Conservation (phyloP, 179 eudicot species). For the Heliamphora pulchella region DNA sequence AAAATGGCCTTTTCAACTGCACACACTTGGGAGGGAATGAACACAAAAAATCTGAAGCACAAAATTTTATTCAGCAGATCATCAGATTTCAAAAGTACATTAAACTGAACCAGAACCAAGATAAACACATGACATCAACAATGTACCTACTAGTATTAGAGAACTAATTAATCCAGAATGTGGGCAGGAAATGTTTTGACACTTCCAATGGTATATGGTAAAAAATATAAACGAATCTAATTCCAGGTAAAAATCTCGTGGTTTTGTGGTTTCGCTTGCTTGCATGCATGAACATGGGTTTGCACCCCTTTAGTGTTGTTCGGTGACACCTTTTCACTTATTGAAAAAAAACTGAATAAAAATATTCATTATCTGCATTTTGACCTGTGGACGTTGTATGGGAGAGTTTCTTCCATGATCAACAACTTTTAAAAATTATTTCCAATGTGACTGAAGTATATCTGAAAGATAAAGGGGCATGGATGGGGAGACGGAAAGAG, state of each 20-base stretch:
- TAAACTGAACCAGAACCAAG: background rate
- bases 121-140: background rate
- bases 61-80: slow-evolving; percentile 3
- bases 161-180: background rate
- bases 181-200: background rate
- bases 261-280: background rate
- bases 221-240: background rate
- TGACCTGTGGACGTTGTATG: background rate
- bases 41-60: slow-evolving; percentile 50
- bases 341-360: background rate
- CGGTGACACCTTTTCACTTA: background rate
- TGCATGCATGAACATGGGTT: background rate
- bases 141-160: background rate
- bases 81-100: background rate
- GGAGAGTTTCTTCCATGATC: background rate
- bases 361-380: background rate
- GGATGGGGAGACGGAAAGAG: background rate
- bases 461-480: background rate
- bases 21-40: slow-evolving; percentile 84
- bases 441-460: background rate
- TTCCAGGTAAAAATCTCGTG: background rate
- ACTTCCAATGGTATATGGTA: background rate
- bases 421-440: background rate
- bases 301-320: background rate
- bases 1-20: slow-evolving; percentile 73